Evolutionary conservation across 257 asterid species (phyloP).

Genomic region (Solanum chilense): DNA sequence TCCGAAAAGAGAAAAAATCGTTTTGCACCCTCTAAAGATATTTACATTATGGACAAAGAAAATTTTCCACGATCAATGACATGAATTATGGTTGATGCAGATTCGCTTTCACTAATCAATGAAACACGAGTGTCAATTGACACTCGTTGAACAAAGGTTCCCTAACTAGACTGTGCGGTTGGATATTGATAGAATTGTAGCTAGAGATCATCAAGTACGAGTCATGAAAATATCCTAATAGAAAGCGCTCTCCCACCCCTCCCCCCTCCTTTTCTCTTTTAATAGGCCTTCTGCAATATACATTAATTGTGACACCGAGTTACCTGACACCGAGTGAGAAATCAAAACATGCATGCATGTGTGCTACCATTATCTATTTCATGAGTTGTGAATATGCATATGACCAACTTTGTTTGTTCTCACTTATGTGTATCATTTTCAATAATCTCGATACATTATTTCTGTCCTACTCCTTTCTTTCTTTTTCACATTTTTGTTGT

Average conservation of each 20-base stretch:
- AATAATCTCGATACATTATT: not conserved
- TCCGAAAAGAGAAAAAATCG: not conserved
- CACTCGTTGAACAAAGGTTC: not conserved
- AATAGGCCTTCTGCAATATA: not conserved
- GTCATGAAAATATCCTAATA: not conserved
- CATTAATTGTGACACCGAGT: not conserved
- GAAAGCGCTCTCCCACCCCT: not conserved
- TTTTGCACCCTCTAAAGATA: not conserved
- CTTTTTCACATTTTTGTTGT: not conserved
- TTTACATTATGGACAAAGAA: not conserved
- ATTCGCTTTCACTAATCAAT: not conserved
- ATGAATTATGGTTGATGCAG: not conserved
- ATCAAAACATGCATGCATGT: not conserved
- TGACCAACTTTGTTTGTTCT: not conserved
- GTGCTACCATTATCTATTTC: not conserved
- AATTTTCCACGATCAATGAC: not conserved
- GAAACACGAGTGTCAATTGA: not conserved
- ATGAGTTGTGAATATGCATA: not conserved
- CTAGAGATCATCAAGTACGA: not conserved
- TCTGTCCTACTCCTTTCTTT: not conserved
- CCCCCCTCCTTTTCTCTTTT: too few relatives aligned
- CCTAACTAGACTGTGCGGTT: not conserved
- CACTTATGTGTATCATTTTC: not conserved
- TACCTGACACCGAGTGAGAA: not conserved
- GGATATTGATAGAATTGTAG: not conserved